phyloP scores from a whole-genome alignment of 192 early-diverging fungal species.

The Thamnidium elegans region DNA sequence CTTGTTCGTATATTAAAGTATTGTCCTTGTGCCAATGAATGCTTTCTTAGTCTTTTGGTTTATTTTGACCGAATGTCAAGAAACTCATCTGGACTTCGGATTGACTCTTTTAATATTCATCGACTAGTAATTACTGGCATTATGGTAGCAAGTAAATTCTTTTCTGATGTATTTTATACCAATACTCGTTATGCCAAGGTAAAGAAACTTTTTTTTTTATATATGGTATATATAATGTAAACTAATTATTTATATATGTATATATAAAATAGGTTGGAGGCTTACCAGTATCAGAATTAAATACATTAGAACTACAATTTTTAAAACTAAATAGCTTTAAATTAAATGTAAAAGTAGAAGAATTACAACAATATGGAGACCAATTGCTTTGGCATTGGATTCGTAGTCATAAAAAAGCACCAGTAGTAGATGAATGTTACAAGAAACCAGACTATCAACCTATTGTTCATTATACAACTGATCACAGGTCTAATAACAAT shows the following conservation, averaged over 20 bases:
- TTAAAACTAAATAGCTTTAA: slow-evolving; percentile 80
- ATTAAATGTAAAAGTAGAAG: slow-evolving; percentile 71
- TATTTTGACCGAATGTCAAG: slow-evolving; percentile 84
- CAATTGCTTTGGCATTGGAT: slow-evolving; percentile 64
- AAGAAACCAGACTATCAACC: slow-evolving; percentile 15
- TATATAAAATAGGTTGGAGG: slow-evolving; percentile 68
- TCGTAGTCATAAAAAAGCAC: slow-evolving; percentile 1
- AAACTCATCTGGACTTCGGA: slow-evolving; percentile 37
- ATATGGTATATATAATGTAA: neutral
- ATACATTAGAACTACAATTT: slow-evolving; percentile 88
- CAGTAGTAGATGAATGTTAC: neutral
- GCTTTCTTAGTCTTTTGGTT: slow-evolving; percentile 80
- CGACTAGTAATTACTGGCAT: slow-evolving; percentile 84
- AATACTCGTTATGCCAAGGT: slow-evolving; percentile 84
- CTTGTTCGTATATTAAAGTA: slow-evolving; percentile 86
- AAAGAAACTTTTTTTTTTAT: neutral
- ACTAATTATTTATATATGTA: neutral
- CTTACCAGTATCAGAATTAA: slow-evolving; percentile 85
- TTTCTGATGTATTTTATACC: slow-evolving; percentile 90
- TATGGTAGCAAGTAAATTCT: slow-evolving; percentile 86
- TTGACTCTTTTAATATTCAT: slow-evolving; percentile 85
- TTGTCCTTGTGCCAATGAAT: slow-evolving; percentile 87
- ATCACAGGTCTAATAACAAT: neutral
- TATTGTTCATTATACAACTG: slow-evolving; percentile 7
- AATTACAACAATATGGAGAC: slow-evolving; percentile 80